Percentiles rank a stretch among this genome's conserved stretches.
phyloP scores from a whole-genome alignment of 805 yeast species.

The Ogataea glucozyma region DNA sequence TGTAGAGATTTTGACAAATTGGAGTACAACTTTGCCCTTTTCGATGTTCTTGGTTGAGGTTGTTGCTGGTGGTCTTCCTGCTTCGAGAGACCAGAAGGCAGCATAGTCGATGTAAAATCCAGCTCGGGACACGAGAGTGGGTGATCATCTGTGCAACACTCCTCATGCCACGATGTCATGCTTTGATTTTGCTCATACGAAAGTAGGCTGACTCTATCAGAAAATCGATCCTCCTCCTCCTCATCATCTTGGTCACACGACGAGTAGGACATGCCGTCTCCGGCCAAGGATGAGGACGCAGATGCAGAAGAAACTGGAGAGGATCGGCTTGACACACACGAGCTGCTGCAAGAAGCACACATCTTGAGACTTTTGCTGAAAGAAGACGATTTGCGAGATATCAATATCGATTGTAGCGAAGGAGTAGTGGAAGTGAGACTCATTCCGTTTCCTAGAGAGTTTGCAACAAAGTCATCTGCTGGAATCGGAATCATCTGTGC shows the following conservation, averaged over 20 bases:
- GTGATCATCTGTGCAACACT: slow-evolving; percentile 10
- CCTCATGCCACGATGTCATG: slow-evolving; percentile 7
- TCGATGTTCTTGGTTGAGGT: slow-evolving; percentile 7
- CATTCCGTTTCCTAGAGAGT: neutral
- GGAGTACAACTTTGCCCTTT: slow-evolving; percentile 10
- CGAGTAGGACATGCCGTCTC: slow-evolving; percentile 10
- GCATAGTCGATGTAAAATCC: neutral
- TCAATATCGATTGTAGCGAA: slow-evolving; percentile 17
- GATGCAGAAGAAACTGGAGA: too few relatives aligned
- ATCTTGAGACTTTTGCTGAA: slow-evolving; percentile 11
- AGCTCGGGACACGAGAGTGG: slow-evolving; percentile 11
- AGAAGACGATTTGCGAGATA: slow-evolving; percentile 13
- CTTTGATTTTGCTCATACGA: slow-evolving; percentile 10
- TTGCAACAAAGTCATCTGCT: neutral
- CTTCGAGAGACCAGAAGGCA: slow-evolving; percentile 6
- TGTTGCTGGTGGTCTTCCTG: neutral
- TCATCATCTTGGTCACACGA: slow-evolving; percentile 10
- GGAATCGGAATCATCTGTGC: slow-evolving; percentile 7
- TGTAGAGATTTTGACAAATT: slow-evolving; percentile 17
- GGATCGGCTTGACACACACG: slow-evolving; percentile 6
- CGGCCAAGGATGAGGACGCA: slow-evolving; percentile 8
- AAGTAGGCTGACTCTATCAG: slow-evolving; percentile 9
- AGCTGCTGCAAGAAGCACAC: slow-evolving; percentile 8
- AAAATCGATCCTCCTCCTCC: slow-evolving; percentile 10
- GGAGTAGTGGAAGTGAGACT: slow-evolving; percentile 17